Base-by-base conservation (phyloP, 2,329 filamentous ascomycete genomes). In the Hymenoscyphus linearis region DNA sequence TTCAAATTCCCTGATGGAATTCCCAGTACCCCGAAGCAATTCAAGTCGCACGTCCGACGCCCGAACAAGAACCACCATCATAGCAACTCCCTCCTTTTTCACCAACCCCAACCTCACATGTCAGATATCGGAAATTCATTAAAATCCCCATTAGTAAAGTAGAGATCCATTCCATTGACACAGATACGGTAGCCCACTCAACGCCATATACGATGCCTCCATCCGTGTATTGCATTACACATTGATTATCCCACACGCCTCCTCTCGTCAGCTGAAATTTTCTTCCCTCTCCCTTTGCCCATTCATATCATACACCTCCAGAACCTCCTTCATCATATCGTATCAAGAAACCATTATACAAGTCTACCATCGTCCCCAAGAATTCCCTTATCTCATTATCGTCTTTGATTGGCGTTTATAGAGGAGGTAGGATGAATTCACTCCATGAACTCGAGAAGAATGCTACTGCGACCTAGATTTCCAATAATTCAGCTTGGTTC, bases 401-500 rank as follows among this genome's bases (percentile, higher is more conserved):
- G 4, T 18, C 18, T 50, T 50, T 13, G 18, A 12, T 4, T 12
- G 10, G 44, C 44, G 26, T 53, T 26, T 58, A 58, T 31, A 58
- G 85, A 82, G 85, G 83, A 74, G 87, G 86, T 66, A 89, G 79
- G 62, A 90, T 80, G 69, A 84, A 77, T 72, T 89, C 87, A 74
- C 83, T 83, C 79, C 85, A 86, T 59, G 84, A 82, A 77, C 85
- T 89, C 61, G 85, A 80, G 67, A 90, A 79, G 74, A 90, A 85
- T 40, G 85, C 81, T 59, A 89, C 81, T 52, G 85, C 85, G 67
- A 78, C 82, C 85, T 89, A 61, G 9, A 50, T 31, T 31, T 62
- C 35, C 62, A n/a, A 60, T 4, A n/a, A 13, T 35, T 44, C 60
- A 25, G 66, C 72, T 61, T 66, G 60, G 59, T 26, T 35, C 44